phyloP scores from a whole-genome alignment of 1,284 basidiomycete genomes.

The Heterobasidion irregulare region DNA sequence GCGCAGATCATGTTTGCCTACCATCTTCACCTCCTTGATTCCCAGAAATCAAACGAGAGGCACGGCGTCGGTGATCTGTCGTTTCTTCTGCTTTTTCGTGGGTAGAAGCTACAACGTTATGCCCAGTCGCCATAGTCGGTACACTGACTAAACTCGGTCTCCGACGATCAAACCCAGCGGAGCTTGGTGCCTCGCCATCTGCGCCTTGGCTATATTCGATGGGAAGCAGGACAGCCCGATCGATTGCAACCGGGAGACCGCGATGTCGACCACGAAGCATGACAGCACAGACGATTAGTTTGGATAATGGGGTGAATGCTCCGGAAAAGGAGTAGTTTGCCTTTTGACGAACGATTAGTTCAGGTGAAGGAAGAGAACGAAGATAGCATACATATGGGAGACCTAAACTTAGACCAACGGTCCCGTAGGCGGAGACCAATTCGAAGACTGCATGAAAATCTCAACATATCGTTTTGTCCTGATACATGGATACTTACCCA shows the following conservation, averaged over 20 bases:
- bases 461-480: background rate
- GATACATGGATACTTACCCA: constrained; percentile 12
- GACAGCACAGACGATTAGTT: constrained; percentile 78
- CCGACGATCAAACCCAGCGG: background rate
- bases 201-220: constrained; percentile 30
- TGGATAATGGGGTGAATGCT: constrained; percentile 73
- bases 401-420: constrained; percentile 79
- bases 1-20: background rate
- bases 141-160: background rate
- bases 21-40: background rate
- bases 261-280: constrained; percentile 94
- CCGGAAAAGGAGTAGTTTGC: constrained; percentile 77
- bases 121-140: background rate
- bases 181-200: background rate
- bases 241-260: constrained; percentile 82
- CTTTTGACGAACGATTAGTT: constrained; percentile 25
- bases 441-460: constrained; percentile 58
- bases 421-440: constrained; percentile 86
- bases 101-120: background rate
- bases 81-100: background rate
- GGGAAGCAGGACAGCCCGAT: constrained; percentile 78
- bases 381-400: constrained; percentile 43
- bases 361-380: background rate
- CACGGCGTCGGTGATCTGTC: background rate
- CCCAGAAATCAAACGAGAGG: background rate